Base-by-base conservation (phyloP, 371 early-diverging fungal genomes). In the Mucor plumbeus region DNA sequence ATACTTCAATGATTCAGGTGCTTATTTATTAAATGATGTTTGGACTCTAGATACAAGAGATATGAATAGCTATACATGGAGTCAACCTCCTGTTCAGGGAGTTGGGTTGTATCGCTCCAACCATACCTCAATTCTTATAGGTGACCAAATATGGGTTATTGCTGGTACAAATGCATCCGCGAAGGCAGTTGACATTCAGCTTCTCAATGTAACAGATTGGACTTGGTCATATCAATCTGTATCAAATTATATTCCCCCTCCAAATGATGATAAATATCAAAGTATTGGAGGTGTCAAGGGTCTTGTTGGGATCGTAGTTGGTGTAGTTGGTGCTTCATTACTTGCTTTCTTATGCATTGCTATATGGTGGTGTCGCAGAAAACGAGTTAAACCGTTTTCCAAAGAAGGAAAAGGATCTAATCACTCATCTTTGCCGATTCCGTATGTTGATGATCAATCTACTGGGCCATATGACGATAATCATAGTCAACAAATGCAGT, bases 101-200 rank as follows among this genome's bases (percentile, higher is more conserved):
- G 21, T 39, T 15, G 75, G 66, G 6, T 40, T 69, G 19, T 59
- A 55, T 15, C 65, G 75, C 33, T 75, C 75, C 9, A 75, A 75
- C 41, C 75, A 75, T 47, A 69, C 72, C 0, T 64, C 75, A 4
- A 59, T 75, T 1, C 34, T 75, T 26, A 75, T 75, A 41, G 62
- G 36, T 15, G 67, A 64, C 34, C 69, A 69, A 43, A 63, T 75
- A 31, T 72, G 68, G 67, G 61, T 75, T 3, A 67, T 75, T 54
- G 75, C 75, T 9, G 75, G 75, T 13, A 68, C 72, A 5, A 75
- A 75, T 40, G 11, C 7, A 5, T 53, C 69, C 1, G 31, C 58
- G 0, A 69, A 69, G 38, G 72, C 72, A 34, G 75, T 75, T 3
- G 75, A 75, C 58, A 75, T 75, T 4, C 75, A 72, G 53, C 38